A percentile compares a stretch with the other conserved stretches of the same genome.
These are phyloP conservation scores for Mycosphaerella sp. DNA, from an alignment of 2,329 filamentous ascomycete species.

Conservation along the genomic window DNA sequence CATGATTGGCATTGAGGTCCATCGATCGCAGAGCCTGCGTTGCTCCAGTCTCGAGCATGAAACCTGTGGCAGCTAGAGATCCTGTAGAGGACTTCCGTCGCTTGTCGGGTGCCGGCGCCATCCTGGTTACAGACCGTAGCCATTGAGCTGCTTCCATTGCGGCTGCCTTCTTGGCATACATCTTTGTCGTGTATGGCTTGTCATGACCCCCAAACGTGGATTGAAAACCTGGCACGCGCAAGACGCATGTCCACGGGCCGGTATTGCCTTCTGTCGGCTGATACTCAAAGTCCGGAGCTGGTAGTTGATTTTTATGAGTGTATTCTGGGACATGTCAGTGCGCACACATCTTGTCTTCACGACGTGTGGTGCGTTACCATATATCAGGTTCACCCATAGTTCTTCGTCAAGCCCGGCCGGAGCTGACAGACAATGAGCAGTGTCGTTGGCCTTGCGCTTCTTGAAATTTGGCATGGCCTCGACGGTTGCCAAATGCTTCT, in stretches of 20 bases:
- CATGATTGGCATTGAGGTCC: slow-evolving; percentile 4
- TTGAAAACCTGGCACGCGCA: slow-evolving; percentile 18
- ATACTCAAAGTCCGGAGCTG: slow-evolving; percentile 35
- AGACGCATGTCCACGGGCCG: slow-evolving; percentile 18
- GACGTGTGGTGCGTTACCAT: slow-evolving; percentile 15
- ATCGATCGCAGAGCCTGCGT: slow-evolving; percentile 10
- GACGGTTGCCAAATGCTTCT: slow-evolving; percentile 13
- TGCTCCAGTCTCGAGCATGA: slow-evolving; percentile 3
- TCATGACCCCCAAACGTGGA: slow-evolving; percentile 34
- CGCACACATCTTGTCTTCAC: background rate
- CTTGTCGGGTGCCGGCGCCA: slow-evolving; percentile 13
- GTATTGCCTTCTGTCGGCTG: slow-evolving; percentile 28
- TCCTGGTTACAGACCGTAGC: slow-evolving; percentile 34
- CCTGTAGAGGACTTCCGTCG: slow-evolving; percentile 15
- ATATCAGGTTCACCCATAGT: slow-evolving; percentile 38
- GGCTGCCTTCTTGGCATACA: slow-evolving; percentile 38
- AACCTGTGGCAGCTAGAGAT: slow-evolving; percentile 7
- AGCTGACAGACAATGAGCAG: background rate
- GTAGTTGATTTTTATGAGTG: slow-evolving; percentile 12
- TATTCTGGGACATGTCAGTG: slow-evolving; percentile 27
- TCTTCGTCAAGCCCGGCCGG: slow-evolving; percentile 19
- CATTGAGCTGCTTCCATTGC: slow-evolving; percentile 38
- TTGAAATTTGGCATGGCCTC: slow-evolving; percentile 15
- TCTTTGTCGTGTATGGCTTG: slow-evolving; percentile 35
- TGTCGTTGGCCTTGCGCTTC: slow-evolving; percentile 21